Base-by-base conservation (phyloP, 305 asterid species). In the Fraxinus sp. region DNA sequence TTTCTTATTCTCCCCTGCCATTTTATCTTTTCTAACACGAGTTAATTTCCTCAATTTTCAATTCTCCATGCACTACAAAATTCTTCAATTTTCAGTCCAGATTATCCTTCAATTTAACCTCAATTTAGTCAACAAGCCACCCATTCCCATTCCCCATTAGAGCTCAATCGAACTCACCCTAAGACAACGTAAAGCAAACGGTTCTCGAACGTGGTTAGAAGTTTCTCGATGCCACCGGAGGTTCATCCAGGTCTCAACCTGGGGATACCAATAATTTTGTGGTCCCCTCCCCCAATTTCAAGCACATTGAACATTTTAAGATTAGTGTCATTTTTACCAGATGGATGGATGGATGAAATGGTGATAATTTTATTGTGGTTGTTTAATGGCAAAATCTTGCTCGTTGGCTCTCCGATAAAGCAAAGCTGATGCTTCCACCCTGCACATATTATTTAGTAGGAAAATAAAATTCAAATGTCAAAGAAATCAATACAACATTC, bases 351-450 rank as follows among this genome's bases (percentile, higher is more conserved):
- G 28, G 11, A 30, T 22, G 74, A 66, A 66, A 66, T 26, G 80
- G 79, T 87, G 90, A 81, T 81, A 71, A 78, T 83, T 80, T 91
- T 91, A 89, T 83, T 84, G 86, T 71, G 77, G 86, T 85, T 88
- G 87, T 91, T 94, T 96, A 87, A 94, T 91, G 77, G 95, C 89
- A 89, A 93, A 96, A 81, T 96, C 99, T 41, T 86, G 91, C 93
- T 96, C 99, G 70, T 89, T 96, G 36, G 98, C 98, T 87, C 98
- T 91, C 88, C 99, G 89, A 87, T 94, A 94, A 82, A 94, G 98
- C 88, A 96, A 84, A 73, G 99, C 89, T 49, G 99, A 96, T 39
- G 99, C 98, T 88, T 96, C 99, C 89, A 94, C 97, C 99, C 99
- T 96, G 97, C 91, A 85, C 77, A 11, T 55, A 81, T 75, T 79